A percentile compares a stretch with the other conserved stretches of the same genome.
These are phyloP conservation scores for Lophium mytilinum DNA, from an alignment of 495 filamentous ascomycete genomes.

Conservation along the genomic window DNA sequence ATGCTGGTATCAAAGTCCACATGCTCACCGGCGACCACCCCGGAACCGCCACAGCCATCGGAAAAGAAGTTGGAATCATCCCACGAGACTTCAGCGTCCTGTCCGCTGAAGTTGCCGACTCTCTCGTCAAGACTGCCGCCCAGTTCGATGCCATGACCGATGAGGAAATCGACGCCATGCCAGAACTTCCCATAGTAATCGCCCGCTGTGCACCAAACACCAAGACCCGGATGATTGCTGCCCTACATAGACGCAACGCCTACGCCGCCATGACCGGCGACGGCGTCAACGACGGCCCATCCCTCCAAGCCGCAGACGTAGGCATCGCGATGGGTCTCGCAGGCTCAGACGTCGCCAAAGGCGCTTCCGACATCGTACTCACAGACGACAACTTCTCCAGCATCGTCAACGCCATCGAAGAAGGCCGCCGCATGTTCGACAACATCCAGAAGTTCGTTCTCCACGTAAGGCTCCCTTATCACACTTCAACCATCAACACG, in stretches of 20 bases:
- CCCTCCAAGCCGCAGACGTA: slow-evolving; percentile 65
- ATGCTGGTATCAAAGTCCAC: slow-evolving; percentile 67
- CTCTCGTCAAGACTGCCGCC: slow-evolving; percentile 53
- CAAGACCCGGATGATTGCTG: slow-evolving; percentile 61
- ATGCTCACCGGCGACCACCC: slow-evolving; percentile 78
- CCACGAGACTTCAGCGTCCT: slow-evolving; percentile 49
- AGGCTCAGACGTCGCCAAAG: slow-evolving; percentile 70
- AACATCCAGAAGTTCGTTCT: slow-evolving; percentile 75
- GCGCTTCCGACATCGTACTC: slow-evolving; percentile 66
- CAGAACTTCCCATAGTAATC: slow-evolving; percentile 55
- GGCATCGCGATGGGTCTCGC: slow-evolving; percentile 71
- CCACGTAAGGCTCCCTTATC: slow-evolving; percentile 34
- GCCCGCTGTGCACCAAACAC: slow-evolving; percentile 60
- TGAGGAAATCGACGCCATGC: slow-evolving; percentile 49
- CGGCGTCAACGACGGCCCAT: slow-evolving; percentile 70
- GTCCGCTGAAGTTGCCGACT: slow-evolving; percentile 43
- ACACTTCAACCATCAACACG: neutral
- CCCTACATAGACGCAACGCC: slow-evolving; percentile 55
- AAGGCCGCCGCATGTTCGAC: slow-evolving; percentile 64
- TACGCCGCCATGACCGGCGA: slow-evolving; percentile 60
- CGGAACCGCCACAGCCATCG: slow-evolving; percentile 67
- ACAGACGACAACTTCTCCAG: slow-evolving; percentile 73
- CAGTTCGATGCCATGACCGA: slow-evolving; percentile 57
- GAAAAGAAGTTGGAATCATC: slow-evolving; percentile 66
- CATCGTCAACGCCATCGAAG: slow-evolving; percentile 63